Conservation (phyloP, 805 yeast genomes). For the Diddensiella caesifluorescens region DNA sequence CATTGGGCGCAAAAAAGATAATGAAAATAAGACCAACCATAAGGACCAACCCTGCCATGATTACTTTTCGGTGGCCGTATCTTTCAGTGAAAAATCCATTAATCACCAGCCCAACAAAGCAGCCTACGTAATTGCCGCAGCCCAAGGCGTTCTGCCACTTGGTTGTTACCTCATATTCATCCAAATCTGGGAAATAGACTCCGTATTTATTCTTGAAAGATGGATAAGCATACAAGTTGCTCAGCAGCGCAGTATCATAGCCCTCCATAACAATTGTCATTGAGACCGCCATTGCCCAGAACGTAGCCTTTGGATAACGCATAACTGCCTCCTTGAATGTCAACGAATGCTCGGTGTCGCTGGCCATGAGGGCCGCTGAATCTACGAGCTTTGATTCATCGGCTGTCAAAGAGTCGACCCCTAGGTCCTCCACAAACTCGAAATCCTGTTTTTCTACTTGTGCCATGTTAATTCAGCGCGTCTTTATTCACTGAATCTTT, state of each 20-base stretch:
- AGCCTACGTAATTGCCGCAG: slow-evolving; percentile 29
- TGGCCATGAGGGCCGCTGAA: no score
- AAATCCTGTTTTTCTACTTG: no score
- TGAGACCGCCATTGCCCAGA: slow-evolving; percentile 44
- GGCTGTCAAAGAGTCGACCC: no score
- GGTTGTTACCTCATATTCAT: slow-evolving; percentile 17
- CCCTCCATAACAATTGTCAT: slow-evolving; percentile 46
- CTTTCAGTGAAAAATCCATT: slow-evolving; percentile 43
- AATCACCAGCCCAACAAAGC: slow-evolving; percentile 41
- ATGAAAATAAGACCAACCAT: slow-evolving; percentile 40
- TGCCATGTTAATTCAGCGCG: no score
- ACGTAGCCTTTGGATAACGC: slow-evolving; percentile 34
- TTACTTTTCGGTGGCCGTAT: slow-evolving; percentile 42
- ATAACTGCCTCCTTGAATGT: slow-evolving; percentile 29
- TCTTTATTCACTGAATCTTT: no score
- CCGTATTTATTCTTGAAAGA: slow-evolving; percentile 18
- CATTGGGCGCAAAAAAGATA: slow-evolving; percentile 40
- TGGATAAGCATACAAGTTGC: slow-evolving; percentile 37
- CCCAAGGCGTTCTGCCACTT: slow-evolving; percentile 22
- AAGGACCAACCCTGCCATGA: slow-evolving; percentile 34
- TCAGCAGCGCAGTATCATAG: slow-evolving; percentile 39
- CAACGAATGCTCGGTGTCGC: slow-evolving; percentile 26
- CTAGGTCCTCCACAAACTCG: no score
- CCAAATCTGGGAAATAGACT: slow-evolving; percentile 13
- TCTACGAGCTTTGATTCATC: no score